Percentiles rank a stretch among this genome's conserved stretches.
Evolutionary conservation across 768 basidiomycete species (phyloP).

Genomic region (Hericium erinaceus): DNA sequence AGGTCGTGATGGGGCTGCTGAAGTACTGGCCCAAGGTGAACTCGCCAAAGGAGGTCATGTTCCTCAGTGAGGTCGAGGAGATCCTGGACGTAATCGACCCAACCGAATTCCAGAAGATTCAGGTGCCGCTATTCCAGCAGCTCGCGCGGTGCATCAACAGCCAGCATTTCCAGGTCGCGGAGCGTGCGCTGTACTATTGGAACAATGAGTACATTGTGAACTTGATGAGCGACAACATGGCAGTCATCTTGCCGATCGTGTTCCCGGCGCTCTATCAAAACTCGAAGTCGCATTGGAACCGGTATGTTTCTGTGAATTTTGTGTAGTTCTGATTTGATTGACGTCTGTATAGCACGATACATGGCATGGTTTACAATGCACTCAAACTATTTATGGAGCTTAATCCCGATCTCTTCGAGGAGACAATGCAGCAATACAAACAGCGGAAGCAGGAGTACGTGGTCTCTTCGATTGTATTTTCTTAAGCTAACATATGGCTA

Average conservation of each 20-base stretch:
- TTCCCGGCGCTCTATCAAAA: constrained; percentile 95
- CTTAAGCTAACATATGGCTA: neutral
- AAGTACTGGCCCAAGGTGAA: constrained; percentile 99
- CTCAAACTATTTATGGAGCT: constrained; percentile 99
- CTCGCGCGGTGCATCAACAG: constrained; percentile 96
- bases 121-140: constrained; percentile 86
- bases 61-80: constrained; percentile 98
- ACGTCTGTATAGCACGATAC: constrained; percentile 69
- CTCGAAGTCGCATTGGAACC: constrained; percentile 97
- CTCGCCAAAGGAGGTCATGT: constrained; percentile 99
- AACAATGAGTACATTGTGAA: constrained; percentile 99
- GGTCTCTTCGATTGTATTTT: neutral
- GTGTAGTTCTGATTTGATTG: constrained; percentile 3
- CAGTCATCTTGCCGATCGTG: constrained; percentile 85
- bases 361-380: constrained; percentile 98
- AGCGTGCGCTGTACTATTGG: constrained; percentile 95
- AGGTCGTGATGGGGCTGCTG: constrained; percentile 93
- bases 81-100: constrained; percentile 97
- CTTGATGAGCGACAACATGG: constrained; percentile 94
- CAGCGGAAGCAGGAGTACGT: constrained; percentile 70
- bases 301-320: constrained; percentile 45
- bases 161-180: constrained; percentile 99
- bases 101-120: constrained; percentile 92
- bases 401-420: constrained; percentile 93
- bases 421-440: constrained; percentile 88